These are phyloP conservation scores for Inga oerstediana DNA, from an alignment of 306 rosid species.

Conservation along the genomic window DNA sequence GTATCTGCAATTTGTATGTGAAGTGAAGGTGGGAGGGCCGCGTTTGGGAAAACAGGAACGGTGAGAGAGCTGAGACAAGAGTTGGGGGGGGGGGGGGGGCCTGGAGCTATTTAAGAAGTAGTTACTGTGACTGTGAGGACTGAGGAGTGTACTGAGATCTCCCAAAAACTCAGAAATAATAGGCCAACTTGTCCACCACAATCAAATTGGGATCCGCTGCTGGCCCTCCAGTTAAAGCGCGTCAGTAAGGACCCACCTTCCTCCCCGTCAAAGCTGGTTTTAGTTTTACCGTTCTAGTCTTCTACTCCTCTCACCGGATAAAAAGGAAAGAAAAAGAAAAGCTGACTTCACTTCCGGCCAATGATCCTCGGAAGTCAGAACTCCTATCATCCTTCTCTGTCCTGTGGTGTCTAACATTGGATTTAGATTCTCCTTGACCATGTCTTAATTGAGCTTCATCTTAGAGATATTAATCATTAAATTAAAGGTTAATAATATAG, in stretches of 20 bases:
- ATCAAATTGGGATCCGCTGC: neutral
- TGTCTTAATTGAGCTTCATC: too few species aligned
- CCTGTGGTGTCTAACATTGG: neutral
- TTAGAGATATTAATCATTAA: too few species aligned
- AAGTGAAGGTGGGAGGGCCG: too few species aligned
- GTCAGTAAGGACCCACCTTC: neutral
- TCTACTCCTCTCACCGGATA: neutral
- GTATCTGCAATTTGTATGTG: neutral
- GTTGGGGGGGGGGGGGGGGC: neutral
- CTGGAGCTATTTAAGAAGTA: neutral
- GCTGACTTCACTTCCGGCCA: neutral
- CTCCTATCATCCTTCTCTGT: neutral
- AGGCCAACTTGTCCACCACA: neutral
- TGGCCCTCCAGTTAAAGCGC: neutral
- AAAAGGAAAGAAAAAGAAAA: neutral
- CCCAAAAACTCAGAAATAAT: neutral
- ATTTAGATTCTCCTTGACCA: neutral
- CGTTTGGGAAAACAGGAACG: neutral
- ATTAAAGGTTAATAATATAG: too few species aligned
- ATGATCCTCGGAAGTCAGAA: too few species aligned
- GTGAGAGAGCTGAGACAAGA: neutral
- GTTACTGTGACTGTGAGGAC: neutral
- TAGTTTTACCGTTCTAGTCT: too few species aligned
- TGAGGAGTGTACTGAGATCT: neutral
- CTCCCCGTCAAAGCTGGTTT: neutral